Base-by-base conservation (phyloP, 306 rosid genomes). In the Gillenia trifoliata region DNA sequence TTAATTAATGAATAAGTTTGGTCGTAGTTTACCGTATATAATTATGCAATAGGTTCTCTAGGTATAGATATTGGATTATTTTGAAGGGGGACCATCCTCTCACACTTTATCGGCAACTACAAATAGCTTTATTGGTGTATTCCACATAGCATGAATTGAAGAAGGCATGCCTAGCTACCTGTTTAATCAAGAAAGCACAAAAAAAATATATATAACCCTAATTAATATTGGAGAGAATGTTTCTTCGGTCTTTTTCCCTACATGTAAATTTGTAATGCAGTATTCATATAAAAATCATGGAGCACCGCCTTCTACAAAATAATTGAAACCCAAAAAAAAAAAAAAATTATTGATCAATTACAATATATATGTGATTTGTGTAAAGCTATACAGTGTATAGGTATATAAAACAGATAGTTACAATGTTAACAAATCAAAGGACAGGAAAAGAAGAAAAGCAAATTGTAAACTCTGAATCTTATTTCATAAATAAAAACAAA, bases 81-180 rank as follows among this genome's bases (percentile, higher is more conserved):
- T 62, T 62, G 10, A 30, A 62, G 25, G 66, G 66, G 66, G 66
- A 62, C 66, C 66, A 62, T 17, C 33, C 33, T 26, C 64, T 15
- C 45, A 43, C 25, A 64, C 66, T 73, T 77, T 78, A 68, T 55
- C 71, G 64, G 73, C 64, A 64, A 33, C 65, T 64, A 28, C 52
- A 72, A 75, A 60, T 82, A 77, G 69, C 84, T 87, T 84, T 81
- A 76, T 73, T 56, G 56, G 72, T 68, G 76, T 77, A 71, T 65
- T 85, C 75, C 72, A 61, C 66, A 60, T 41, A 74, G 81, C 77
- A 74, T 71, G 73, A 30, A 38, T 70, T 78, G 78, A 70, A 40
- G 45, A 78, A 75, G 59, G 77, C 77, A 82, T 57, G 59, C 73
- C 26, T 71, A 43, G 25, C 66, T 17, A 15, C 49, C 52, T 43